A percentile compares a stretch with the other conserved stretches of the same genome.
phyloP scores from a whole-genome alignment of 768 basidiomycete genomes.

The Sarcomyxa edulis region DNA sequence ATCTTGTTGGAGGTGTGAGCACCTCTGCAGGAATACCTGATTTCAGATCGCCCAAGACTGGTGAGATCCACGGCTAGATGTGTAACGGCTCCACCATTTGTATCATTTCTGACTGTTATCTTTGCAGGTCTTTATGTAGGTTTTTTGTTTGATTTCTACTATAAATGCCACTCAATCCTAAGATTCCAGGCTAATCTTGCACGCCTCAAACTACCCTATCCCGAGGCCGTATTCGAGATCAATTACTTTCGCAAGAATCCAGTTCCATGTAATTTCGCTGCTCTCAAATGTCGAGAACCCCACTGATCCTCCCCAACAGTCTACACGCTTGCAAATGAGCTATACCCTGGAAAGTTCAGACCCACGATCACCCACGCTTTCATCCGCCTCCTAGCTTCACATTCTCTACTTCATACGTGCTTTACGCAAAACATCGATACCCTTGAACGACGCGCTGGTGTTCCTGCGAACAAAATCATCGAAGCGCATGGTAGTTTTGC shows the following conservation, averaged over 20 bases:
- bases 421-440: constrained; percentile 95
- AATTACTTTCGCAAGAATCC: constrained; percentile 58
- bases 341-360: constrained; percentile 86
- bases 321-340: constrained; percentile 88
- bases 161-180: background rate
- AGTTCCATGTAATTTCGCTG: constrained; percentile 7
- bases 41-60: constrained; percentile 83
- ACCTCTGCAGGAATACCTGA: constrained; percentile 86
- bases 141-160: background rate
- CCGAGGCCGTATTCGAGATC: constrained; percentile 95
- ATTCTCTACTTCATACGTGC: constrained; percentile 65
- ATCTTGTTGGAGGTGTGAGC: constrained; percentile 52
- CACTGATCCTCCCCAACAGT: constrained; percentile 34
- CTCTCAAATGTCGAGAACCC: background rate
- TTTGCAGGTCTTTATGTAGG: constrained; percentile 49
- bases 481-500: constrained; percentile 99
- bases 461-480: constrained; percentile 68
- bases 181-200: constrained; percentile 64
- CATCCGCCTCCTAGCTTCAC: constrained; percentile 71
- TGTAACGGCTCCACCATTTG: no score
- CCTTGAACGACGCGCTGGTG: constrained; percentile 78
- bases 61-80: constrained; percentile 30
- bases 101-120: constrained; percentile 1
- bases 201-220: constrained; percentile 76
- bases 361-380: constrained; percentile 92